Evolutionary conservation across 306 rosid species (phyloP).

Genomic region (Cucurbita maxima): DNA sequence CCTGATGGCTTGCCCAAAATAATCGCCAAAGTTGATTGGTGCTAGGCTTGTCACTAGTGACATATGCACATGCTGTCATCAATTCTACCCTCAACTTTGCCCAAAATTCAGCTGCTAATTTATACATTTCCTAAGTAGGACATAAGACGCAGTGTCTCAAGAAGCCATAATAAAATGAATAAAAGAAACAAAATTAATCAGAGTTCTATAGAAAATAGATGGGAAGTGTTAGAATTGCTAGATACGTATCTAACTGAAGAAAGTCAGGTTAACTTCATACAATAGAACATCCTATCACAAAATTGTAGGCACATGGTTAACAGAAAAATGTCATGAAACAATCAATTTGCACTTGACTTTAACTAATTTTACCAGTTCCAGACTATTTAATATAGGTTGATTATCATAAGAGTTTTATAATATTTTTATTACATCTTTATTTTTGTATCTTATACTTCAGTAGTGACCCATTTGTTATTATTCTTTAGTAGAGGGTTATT

Average conservation of each 20-base stretch:
- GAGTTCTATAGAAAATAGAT: not conserved
- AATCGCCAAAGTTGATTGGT: constrained; percentile 88
- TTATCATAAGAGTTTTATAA: too few relatives aligned
- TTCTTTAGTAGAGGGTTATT: too few relatives aligned
- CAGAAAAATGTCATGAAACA: not conserved
- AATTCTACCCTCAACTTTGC: constrained; percentile 73
- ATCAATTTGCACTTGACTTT: not conserved
- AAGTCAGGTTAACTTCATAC: not conserved
- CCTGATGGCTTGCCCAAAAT: constrained; percentile 99
- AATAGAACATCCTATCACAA: not conserved
- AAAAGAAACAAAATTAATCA: not conserved
- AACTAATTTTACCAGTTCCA: not conserved
- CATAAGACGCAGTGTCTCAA: constrained; percentile 1
- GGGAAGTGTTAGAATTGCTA: not conserved
- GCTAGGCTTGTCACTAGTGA: constrained; percentile 54
- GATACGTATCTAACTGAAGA: not conserved
- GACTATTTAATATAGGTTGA: too few relatives aligned
- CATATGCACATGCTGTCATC: constrained; percentile 54
- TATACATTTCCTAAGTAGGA: constrained; percentile 58
- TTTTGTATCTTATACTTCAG: too few relatives aligned
- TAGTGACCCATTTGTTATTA: too few relatives aligned
- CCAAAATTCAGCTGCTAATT: constrained; percentile 91
- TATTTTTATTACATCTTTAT: too few relatives aligned
- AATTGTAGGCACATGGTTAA: not conserved
- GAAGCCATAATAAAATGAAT: not conserved